Evolutionary conservation across 768 basidiomycete genomes (phyloP).

Genomic region (Lentinula sp.): DNA sequence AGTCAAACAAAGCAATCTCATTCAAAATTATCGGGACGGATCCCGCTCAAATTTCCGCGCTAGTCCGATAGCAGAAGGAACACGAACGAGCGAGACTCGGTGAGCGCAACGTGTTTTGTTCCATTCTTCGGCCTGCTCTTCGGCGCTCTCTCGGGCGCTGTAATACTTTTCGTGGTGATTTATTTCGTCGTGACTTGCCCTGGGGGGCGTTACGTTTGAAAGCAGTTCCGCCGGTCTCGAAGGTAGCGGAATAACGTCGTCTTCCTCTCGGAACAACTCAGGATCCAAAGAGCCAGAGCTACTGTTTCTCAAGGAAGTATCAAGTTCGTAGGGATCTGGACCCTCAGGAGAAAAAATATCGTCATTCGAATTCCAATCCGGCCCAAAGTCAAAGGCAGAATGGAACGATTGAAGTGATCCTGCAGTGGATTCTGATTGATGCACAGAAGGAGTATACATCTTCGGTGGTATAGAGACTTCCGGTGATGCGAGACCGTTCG

Average conservation of each 20-base stretch:
- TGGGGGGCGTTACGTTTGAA: conserved; percentile 6
- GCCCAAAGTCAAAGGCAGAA: conserved; percentile 55
- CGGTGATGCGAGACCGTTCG: conserved; percentile 9
- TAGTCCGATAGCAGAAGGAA: conserved; percentile 52
- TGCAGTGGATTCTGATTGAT: conserved; percentile 36
- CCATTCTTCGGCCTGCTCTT: conserved; percentile 86
- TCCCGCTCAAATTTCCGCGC: conserved; percentile 13
- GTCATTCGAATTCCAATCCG: conserved; percentile 37
- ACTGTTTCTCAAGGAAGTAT: conserved; percentile 29
- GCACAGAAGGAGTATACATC: conserved; percentile 20
- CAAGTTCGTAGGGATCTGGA: conserved; percentile 21
- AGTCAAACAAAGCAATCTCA: neutral
- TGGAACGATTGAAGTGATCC: conserved; percentile 51
- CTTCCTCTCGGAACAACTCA: conserved; percentile 8
- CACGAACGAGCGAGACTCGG: conserved; percentile 73
- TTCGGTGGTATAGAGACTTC: conserved; percentile 12
- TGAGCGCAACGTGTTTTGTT: conserved; percentile 79
- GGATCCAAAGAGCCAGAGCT: conserved; percentile 26
- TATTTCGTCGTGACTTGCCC: conserved; percentile 13
- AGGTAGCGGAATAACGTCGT: neutral
- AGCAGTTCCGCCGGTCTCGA: neutral
- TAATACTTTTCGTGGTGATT: conserved; percentile 39
- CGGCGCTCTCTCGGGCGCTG: conserved; percentile 37
- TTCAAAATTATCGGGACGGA: neutral
- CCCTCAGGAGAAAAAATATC: conserved; percentile 25